Evolutionary conservation across 306 rosid species (phyloP).

Genomic region (Cucumis cinereus): DNA sequence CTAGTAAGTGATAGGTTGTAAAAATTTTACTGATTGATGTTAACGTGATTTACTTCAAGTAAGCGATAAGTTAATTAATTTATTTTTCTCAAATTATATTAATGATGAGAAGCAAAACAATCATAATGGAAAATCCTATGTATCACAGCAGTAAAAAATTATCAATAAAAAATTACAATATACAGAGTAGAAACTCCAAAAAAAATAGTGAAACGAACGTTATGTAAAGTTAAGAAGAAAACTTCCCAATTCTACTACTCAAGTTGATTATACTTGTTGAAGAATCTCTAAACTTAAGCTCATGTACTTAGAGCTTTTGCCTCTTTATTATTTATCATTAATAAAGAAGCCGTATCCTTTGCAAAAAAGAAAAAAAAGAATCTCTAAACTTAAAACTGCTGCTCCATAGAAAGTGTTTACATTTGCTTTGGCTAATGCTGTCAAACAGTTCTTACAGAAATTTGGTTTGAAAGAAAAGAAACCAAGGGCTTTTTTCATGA

Average conservation of each 20-base stretch:
- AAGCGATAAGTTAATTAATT: background rate
- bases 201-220: background rate
- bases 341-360: too few species aligned
- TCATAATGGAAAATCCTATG: background rate
- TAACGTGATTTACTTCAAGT: too few species aligned
- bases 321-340: too few species aligned
- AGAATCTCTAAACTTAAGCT: background rate
- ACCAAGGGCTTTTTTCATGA: too few species aligned
- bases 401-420: background rate
- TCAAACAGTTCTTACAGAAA: too few species aligned
- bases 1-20: background rate
- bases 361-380: too few species aligned
- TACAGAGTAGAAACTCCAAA: background rate
- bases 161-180: background rate
- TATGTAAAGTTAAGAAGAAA: background rate
- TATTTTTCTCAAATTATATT: background rate
- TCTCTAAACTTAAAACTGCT: background rate
- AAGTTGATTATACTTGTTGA: background rate
- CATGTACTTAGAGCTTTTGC: too few species aligned
- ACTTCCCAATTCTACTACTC: background rate
- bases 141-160: background rate
- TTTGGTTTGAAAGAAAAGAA: too few species aligned
- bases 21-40: too few species aligned
- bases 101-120: background rate
- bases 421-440: too few species aligned